These are phyloP conservation scores for Metschnikowia similis DNA, from an alignment of 805 yeast genomes.

Conservation along the genomic window DNA sequence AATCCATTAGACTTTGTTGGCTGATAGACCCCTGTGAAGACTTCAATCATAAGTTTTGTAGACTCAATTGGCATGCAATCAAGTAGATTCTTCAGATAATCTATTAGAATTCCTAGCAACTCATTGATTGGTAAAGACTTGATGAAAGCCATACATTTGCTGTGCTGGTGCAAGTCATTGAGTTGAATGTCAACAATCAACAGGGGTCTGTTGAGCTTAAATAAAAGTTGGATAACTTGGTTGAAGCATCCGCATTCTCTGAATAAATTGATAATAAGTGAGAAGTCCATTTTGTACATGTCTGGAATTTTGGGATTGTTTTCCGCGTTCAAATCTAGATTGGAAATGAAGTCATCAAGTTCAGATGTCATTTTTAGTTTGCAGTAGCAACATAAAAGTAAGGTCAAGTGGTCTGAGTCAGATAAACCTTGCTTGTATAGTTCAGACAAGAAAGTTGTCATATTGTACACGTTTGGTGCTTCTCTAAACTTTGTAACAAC, in stretches of 20 bases:
- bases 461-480: constrained; percentile 61
- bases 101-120: constrained; percentile 63
- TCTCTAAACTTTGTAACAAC: constrained; percentile 77
- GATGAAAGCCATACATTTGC: constrained; percentile 59
- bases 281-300: constrained; percentile 42
- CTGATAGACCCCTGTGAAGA: constrained; percentile 80
- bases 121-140: constrained; percentile 72
- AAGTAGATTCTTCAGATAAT: constrained; percentile 60
- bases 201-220: constrained; percentile 66
- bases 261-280: constrained; percentile 62
- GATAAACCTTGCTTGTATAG: constrained; percentile 54
- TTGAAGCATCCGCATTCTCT: constrained; percentile 64
- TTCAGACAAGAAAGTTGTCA: constrained; percentile 61
- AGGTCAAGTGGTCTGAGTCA: constrained; percentile 75
- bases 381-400: constrained; percentile 74
- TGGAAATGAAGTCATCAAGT: constrained; percentile 52
- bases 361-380: constrained; percentile 62
- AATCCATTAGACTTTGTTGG: constrained; percentile 30
- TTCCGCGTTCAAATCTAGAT: constrained; percentile 25
- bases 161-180: constrained; percentile 58
- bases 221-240: constrained; percentile 68
- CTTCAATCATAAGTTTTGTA: constrained; percentile 74
- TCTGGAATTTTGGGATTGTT: constrained; percentile 7
- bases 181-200: constrained; percentile 72
- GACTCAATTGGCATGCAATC: constrained; percentile 73